These are phyloP conservation scores for Akebia trifoliata DNA, from an alignment of 164 flowering plant species.

Conservation along the genomic window DNA sequence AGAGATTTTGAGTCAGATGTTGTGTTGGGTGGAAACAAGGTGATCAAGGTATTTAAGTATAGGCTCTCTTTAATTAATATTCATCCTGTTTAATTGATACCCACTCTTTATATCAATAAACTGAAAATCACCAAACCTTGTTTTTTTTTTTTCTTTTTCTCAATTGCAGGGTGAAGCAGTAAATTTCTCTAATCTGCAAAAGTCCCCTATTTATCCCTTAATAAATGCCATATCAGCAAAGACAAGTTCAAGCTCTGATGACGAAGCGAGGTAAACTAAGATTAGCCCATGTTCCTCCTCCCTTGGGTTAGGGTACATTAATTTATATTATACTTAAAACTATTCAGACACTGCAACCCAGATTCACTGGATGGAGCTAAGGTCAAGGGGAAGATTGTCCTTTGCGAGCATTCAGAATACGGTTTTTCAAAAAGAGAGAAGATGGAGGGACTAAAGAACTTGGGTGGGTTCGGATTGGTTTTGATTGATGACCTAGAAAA, in stretches of 20 bases:
- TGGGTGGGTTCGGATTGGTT: slow-evolving; percentile 54
- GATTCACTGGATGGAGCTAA: slow-evolving; percentile 32
- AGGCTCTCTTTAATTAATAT: too few relatives aligned
- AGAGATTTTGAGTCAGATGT: slow-evolving; percentile 28
- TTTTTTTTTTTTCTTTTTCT: not conserved
- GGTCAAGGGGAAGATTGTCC: slow-evolving; percentile 61
- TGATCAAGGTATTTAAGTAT: slow-evolving; percentile 38
- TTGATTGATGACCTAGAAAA: slow-evolving; percentile 30
- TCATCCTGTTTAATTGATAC: too few relatives aligned
- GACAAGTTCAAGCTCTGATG: slow-evolving; percentile 15
- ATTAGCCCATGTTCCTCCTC: slow-evolving; percentile 17
- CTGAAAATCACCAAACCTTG: not conserved
- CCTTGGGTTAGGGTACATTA: not conserved
- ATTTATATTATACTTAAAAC: not conserved
- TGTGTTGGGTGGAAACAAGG: slow-evolving; percentile 31
- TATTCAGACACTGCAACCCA: slow-evolving; percentile 45
- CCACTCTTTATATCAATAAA: too few relatives aligned
- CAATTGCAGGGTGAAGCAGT: slow-evolving; percentile 38
- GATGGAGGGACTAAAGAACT: slow-evolving; percentile 23
- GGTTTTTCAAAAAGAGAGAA: slow-evolving; percentile 23
- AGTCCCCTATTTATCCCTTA: slow-evolving; percentile 26
- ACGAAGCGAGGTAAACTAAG: slow-evolving; percentile 18
- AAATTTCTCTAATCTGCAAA: slow-evolving; percentile 26
- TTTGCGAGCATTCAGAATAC: slow-evolving; percentile 38
- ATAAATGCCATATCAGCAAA: slow-evolving; percentile 22